Evolutionary conservation across 78 protist genomes (phyloP).

Genomic region (Dictyostelium firmibasis): DNA sequence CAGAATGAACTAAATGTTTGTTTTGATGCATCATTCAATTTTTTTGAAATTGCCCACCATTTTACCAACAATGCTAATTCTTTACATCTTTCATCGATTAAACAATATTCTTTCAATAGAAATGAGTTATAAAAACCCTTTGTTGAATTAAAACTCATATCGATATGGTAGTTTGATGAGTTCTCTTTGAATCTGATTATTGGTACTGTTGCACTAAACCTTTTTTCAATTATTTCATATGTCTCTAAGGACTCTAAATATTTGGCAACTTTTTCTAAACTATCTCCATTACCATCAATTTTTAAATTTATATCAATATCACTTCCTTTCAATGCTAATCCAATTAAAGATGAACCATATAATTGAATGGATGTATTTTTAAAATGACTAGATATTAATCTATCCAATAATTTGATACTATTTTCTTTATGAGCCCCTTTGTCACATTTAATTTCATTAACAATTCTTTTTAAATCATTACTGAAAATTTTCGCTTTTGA

Average conservation of each 20-base stretch:
- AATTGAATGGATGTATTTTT: neutral
- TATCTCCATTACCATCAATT: neutral
- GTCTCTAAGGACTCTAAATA: neutral
- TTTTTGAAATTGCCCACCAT: neutral
- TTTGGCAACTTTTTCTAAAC: too few relatives aligned
- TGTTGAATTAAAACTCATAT: neutral
- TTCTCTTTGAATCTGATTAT: conserved; percentile 8
- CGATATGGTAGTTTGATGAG: neutral
- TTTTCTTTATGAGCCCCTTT: neutral
- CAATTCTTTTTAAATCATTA: too few relatives aligned
- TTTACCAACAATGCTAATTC: neutral
- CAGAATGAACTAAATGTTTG: neutral
- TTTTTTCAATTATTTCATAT: neutral
- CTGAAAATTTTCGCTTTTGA: too few relatives aligned
- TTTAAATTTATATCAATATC: neutral
- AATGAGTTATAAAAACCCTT: neutral
- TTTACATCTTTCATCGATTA: neutral
- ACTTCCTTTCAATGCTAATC: neutral
- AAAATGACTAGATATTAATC: neutral
- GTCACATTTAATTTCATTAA: neutral
- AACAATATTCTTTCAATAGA: neutral
- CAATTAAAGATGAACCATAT: conserved; percentile 7
- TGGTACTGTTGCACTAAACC: conserved; percentile 26
- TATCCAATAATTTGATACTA: neutral
- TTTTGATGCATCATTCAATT: conserved; percentile 7